phyloP scores from a whole-genome alignment of 257 asterid species.

The Paulownia fortunei region DNA sequence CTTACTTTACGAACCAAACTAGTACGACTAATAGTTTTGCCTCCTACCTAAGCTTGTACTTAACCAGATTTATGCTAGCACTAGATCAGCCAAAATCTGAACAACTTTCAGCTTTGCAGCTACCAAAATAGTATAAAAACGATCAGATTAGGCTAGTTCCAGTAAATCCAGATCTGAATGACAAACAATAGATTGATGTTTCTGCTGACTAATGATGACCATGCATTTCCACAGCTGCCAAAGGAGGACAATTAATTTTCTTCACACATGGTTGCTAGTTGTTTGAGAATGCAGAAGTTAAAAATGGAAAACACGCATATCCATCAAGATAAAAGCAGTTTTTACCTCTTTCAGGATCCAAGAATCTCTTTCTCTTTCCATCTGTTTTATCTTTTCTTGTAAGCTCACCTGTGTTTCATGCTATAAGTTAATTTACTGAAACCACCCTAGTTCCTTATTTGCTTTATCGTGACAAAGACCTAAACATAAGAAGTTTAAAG shows the following conservation, averaged over 20 bases:
- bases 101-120: too few species aligned
- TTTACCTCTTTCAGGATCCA: constrained; percentile 72
- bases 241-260: constrained; percentile 7
- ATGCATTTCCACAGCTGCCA: background rate
- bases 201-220: constrained; percentile 5
- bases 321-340: constrained; percentile 28
- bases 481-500: constrained; percentile 14
- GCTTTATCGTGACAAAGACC: constrained; percentile 17
- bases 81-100: too few species aligned
- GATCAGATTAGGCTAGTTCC: too few species aligned
- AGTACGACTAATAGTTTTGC: too few species aligned
- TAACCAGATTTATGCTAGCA: too few species aligned
- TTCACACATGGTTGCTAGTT: background rate
- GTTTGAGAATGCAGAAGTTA: constrained; percentile 21
- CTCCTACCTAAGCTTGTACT: too few species aligned
- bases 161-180: too few species aligned
- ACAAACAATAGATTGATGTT: too few species aligned
- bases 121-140: too few species aligned
- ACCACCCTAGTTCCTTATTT: constrained; percentile 17
- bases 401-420: constrained; percentile 57
- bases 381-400: constrained; percentile 59
- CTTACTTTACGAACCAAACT: too few species aligned
- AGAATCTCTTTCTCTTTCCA: constrained; percentile 62
- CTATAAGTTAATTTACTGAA: constrained; percentile 18
- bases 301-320: constrained; percentile 12